Percentiles rank a stretch among this genome's conserved stretches.
phyloP scores from a whole-genome alignment of 2,329 filamentous ascomycete genomes.

The Neopestalotiopsis clavispora region DNA sequence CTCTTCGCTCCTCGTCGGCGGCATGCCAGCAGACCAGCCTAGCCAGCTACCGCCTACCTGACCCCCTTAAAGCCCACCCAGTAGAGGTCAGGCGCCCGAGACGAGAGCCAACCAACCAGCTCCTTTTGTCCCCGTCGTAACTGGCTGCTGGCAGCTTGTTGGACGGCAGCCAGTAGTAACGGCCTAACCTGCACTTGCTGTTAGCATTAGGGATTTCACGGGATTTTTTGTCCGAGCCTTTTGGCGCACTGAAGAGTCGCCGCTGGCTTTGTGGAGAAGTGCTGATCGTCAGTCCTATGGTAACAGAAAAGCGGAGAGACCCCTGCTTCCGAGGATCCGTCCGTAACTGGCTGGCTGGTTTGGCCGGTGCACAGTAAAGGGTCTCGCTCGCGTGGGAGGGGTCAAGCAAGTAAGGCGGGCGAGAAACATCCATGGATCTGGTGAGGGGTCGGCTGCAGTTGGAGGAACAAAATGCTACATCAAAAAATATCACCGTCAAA shows the following conservation, averaged over 20 bases:
- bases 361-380: background rate
- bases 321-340: slow-evolving; percentile 9
- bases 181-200: too few relatives aligned
- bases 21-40: background rate
- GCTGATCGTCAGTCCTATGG: background rate
- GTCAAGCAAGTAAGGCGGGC: background rate
- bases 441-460: background rate
- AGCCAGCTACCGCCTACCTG: background rate
- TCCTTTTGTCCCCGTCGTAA: too few relatives aligned
- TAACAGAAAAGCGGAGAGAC: slow-evolving; percentile 1
- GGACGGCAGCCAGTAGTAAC: too few relatives aligned
- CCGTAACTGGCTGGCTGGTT: background rate
- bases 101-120: background rate
- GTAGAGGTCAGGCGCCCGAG: background rate
- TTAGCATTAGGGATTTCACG: background rate
- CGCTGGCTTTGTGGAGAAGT: slow-evolving; percentile 10
- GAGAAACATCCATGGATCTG: background rate
- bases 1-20: background rate
- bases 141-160: too few relatives aligned
- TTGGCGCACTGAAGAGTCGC: background rate
- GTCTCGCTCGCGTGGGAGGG: background rate
- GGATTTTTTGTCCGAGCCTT: background rate
- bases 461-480: background rate
- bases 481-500: background rate
- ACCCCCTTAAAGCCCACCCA: background rate